phyloP scores from a whole-genome alignment of 306 rosid species.

The Datisca glomerata region DNA sequence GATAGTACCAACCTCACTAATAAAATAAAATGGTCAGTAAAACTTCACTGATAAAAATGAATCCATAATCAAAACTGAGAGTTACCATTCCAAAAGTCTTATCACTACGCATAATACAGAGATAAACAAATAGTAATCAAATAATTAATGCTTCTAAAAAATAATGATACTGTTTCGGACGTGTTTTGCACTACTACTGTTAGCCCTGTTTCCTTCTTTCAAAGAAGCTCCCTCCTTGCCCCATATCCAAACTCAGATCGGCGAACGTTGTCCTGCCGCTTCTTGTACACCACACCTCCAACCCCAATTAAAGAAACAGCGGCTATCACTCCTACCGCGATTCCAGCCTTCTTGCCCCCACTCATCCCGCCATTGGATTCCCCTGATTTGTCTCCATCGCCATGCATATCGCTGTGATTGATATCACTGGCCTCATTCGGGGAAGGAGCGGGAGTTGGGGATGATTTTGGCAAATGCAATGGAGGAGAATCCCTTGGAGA shows the following conservation, averaged over 20 bases:
- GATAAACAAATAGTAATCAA: no score
- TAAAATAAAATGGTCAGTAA: no score
- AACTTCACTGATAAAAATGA: no score
- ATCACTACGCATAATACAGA: no score
- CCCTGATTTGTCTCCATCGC: neutral
- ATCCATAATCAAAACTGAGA: no score
- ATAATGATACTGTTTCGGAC: no score
- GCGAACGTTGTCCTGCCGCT: slow-evolving; percentile 54
- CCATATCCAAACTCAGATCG: slow-evolving; percentile 40
- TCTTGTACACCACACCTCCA: slow-evolving; percentile 60
- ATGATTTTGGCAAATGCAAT: no score
- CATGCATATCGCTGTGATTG: slow-evolving; percentile 4
- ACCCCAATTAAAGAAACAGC: slow-evolving; percentile 31
- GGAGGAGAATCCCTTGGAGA: slow-evolving; percentile 8
- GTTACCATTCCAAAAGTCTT: no score
- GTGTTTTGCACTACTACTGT: no score
- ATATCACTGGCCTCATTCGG: slow-evolving; percentile 4
- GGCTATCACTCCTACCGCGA: slow-evolving; percentile 44
- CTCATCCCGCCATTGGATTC: slow-evolving; percentile 39
- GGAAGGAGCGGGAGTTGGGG: slow-evolving; percentile 2
- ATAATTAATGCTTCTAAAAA: no score
- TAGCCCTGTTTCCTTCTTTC: no score
- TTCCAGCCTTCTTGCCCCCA: slow-evolving; percentile 56
- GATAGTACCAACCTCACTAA: no score
- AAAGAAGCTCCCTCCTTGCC: slow-evolving; percentile 53